A percentile compares a stretch with the other conserved stretches of the same genome.
Conservation (phyloP, 2,329 filamentous ascomycete species). For the Didymella keratinophila region DNA sequence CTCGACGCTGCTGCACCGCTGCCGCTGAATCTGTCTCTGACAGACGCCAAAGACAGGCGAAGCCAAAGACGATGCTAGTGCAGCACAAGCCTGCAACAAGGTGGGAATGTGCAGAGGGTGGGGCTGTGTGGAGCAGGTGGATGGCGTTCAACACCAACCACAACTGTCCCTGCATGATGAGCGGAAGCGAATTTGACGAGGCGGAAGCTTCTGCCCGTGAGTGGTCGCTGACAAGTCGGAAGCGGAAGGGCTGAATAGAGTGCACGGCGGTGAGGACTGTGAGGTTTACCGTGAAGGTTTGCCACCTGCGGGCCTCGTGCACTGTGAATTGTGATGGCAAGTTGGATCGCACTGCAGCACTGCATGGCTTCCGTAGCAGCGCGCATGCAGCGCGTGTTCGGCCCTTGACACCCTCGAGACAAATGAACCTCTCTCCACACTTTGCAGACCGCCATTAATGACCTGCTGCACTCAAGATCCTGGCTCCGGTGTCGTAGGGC, state of each 20-base stretch:
- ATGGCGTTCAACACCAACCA: slow-evolving; percentile 17
- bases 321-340: background rate
- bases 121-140: slow-evolving; percentile 12
- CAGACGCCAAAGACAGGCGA: slow-evolving; percentile 14
- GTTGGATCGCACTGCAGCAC: background rate
- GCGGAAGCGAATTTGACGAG: slow-evolving; percentile 13
- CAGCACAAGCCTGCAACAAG: slow-evolving; percentile 10
- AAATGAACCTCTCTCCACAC: slow-evolving; percentile 11
- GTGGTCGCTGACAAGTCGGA: slow-evolving; percentile 6
- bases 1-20: slow-evolving; percentile 11
- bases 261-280: slow-evolving; percentile 20
- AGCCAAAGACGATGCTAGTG: slow-evolving; percentile 11
- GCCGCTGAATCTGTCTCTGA: slow-evolving; percentile 9
- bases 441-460: slow-evolving; percentile 10
- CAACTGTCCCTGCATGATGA: slow-evolving; percentile 21
- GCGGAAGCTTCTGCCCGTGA: slow-evolving; percentile 9
- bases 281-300: slow-evolving; percentile 5
- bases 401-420: slow-evolving; percentile 13
- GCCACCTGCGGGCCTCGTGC: slow-evolving; percentile 16
- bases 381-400: slow-evolving; percentile 17
- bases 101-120: slow-evolving; percentile 18
- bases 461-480: slow-evolving; percentile 6
- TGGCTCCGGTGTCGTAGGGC: slow-evolving; percentile 8
- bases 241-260: slow-evolving; percentile 12
- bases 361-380: slow-evolving; percentile 10